These are phyloP conservation scores for Trapa bicornis DNA, from an alignment of 345 rosid species.

Conservation along the genomic window DNA sequence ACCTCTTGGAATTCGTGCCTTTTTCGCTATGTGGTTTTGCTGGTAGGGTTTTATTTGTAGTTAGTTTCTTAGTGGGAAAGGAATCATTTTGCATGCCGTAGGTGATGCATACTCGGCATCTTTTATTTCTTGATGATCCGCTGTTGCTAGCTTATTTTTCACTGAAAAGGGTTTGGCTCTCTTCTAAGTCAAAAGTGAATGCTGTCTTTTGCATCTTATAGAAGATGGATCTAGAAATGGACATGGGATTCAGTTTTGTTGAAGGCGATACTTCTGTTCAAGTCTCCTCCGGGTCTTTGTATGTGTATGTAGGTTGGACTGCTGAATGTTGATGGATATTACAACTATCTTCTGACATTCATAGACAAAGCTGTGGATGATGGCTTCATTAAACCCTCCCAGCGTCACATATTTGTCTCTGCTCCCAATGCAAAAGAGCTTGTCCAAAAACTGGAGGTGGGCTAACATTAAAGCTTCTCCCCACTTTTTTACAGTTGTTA, in stretches of 20 bases:
- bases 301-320: slow-evolving; percentile 27
- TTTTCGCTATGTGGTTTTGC: neutral
- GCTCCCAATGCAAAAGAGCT: slow-evolving; percentile 44
- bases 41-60: neutral
- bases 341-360: slow-evolving; percentile 28
- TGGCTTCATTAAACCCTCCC: slow-evolving; percentile 42
- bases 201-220: neutral
- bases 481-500: neutral
- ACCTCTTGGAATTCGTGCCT: neutral
- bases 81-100: neutral
- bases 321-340: slow-evolving; percentile 39
- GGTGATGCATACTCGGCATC: too few species aligned
- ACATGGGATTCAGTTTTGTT: neutral
- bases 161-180: too few species aligned
- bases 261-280: neutral
- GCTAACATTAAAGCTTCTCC: neutral
- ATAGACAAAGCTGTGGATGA: slow-evolving; percentile 41
- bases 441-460: slow-evolving; percentile 50
- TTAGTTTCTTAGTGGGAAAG: neutral
- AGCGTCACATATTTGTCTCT: slow-evolving; percentile 47
- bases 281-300: neutral
- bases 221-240: neutral
- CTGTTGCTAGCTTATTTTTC: neutral
- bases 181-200: too few species aligned
- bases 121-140: neutral